A percentile compares a stretch with the other conserved stretches of the same genome.
These are phyloP conservation scores for Chlorella sorokiniana DNA, from an alignment of 139 green algal species.

Conservation along the genomic window DNA sequence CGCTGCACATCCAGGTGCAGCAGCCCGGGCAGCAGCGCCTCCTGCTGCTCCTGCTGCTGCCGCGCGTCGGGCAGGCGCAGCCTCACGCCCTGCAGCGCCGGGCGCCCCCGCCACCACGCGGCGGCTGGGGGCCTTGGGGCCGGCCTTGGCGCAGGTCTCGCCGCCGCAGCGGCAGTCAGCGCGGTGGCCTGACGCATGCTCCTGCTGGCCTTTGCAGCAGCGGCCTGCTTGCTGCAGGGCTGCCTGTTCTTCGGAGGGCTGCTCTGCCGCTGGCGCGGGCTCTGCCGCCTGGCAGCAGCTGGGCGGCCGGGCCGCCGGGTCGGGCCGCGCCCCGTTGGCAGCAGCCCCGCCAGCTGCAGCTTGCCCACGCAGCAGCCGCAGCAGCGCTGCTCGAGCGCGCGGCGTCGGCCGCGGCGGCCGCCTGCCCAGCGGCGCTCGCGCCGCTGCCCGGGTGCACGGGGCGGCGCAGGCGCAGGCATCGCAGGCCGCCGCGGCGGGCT, in stretches of 20 bases:
- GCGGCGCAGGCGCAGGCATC: conserved; percentile 28
- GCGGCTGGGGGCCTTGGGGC: not conserved
- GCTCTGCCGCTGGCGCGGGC: not conserved
- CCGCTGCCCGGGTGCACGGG: not conserved
- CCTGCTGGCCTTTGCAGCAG: not conserved
- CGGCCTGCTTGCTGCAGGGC: not conserved
- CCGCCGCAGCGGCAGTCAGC: not conserved
- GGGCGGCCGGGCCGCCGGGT: not conserved
- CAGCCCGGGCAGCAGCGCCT: conserved; percentile 33
- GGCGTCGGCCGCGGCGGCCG: not conserved
- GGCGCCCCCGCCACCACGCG: not conserved
- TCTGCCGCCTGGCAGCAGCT: conserved; percentile 4
- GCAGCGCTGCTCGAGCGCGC: conserved; percentile 29
- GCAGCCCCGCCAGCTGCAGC: conserved; percentile 20
- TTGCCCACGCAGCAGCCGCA: conserved; percentile 39
- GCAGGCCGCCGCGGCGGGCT: conserved; percentile 17
- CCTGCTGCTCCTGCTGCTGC: not conserved
- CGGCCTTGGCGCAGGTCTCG: not conserved
- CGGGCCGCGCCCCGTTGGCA: not conserved
- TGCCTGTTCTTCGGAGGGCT: not conserved
- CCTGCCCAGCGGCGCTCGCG: not conserved
- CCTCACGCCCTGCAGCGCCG: conserved; percentile 1
- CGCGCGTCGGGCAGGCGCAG: conserved; percentile 10
- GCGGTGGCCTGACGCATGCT: not conserved
- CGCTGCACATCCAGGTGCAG: conserved; percentile 44